These are phyloP conservation scores for Irpex rosettiformis DNA, from an alignment of 1,284 basidiomycete species.

Conservation along the genomic window DNA sequence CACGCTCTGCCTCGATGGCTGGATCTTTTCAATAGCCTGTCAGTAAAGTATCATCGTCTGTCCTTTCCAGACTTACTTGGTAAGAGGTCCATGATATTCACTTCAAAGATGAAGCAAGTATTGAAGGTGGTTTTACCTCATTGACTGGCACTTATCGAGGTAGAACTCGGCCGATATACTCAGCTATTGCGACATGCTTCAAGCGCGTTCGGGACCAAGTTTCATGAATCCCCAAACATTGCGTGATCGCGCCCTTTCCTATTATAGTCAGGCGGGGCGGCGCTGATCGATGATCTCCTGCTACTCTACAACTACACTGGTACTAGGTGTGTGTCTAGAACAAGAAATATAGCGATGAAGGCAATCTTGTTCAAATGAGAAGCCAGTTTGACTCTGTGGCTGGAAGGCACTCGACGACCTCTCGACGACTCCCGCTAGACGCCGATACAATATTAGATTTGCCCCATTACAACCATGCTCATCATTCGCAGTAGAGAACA, in stretches of 20 bases:
- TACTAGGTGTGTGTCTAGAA: too few species aligned
- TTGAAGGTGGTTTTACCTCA: not conserved
- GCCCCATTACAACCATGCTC: not conserved
- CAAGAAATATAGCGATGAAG: too few species aligned
- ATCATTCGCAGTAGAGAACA: not conserved
- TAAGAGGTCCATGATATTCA: conserved; percentile 3
- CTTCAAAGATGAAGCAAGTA: too few species aligned
- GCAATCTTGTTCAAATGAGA: too few species aligned
- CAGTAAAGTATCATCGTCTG: too few species aligned
- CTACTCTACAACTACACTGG: too few species aligned
- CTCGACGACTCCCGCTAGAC: too few species aligned
- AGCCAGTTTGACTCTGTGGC: too few species aligned
- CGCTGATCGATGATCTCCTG: too few species aligned
- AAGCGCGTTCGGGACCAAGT: not conserved
- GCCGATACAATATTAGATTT: not conserved
- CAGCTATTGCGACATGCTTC: not conserved
- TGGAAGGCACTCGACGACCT: too few species aligned
- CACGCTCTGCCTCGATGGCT: conserved; percentile 3
- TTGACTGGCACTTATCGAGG: not conserved
- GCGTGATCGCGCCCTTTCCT: not conserved
- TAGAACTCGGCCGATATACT: not conserved
- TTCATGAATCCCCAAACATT: not conserved
- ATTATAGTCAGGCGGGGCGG: not conserved
- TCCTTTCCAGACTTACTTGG: conserved; percentile 3
- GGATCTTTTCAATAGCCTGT: conserved; percentile 3